A percentile compares a stretch with the other conserved stretches of the same genome.
phyloP scores from a whole-genome alignment of 305 asterid species.

The Fraxinus xanthoxyloides region DNA sequence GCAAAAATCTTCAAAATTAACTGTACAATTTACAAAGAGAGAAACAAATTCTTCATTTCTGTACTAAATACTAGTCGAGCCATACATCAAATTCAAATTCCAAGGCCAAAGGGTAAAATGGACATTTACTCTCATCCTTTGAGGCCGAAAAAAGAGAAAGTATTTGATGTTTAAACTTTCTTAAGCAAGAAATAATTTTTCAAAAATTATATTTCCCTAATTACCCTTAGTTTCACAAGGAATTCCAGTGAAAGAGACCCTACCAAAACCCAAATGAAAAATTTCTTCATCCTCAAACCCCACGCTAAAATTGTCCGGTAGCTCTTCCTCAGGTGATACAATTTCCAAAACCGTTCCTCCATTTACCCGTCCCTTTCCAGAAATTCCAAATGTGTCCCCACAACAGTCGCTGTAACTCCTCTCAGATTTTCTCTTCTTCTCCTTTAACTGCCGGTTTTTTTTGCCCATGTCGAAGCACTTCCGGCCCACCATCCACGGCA shows the following conservation, averaged over 20 bases:
- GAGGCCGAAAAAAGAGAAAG: slow-evolving; percentile 3
- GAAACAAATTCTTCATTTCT: slow-evolving; percentile 3
- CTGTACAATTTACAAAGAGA: not conserved
- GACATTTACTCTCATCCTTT: slow-evolving; percentile 4
- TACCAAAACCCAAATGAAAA: slow-evolving; percentile 83
- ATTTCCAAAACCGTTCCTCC: slow-evolving; percentile 33
- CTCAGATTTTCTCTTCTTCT: slow-evolving; percentile 28
- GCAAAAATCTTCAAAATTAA: not conserved
- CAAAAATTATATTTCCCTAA: slow-evolving; percentile 24
- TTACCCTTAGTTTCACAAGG: slow-evolving; percentile 38
- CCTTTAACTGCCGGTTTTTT: slow-evolving; percentile 31
- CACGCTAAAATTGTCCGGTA: slow-evolving; percentile 43
- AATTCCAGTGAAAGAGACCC: slow-evolving; percentile 77
- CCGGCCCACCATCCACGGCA: slow-evolving; percentile 77
- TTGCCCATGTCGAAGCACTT: slow-evolving; percentile 40
- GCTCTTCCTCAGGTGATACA: slow-evolving; percentile 30
- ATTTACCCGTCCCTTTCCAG: slow-evolving; percentile 30
- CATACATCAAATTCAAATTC: slow-evolving; percentile 8
- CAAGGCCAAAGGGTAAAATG: slow-evolving; percentile 26
- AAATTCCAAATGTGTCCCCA: slow-evolving; percentile 32
- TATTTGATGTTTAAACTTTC: not conserved
- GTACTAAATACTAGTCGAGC: not conserved
- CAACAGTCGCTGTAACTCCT: slow-evolving; percentile 16
- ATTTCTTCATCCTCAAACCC: slow-evolving; percentile 54
- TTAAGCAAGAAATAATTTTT: slow-evolving; percentile 11